phyloP scores from a whole-genome alignment of 1,284 basidiomycete species.

The Apiotrichum porosum region DNA sequence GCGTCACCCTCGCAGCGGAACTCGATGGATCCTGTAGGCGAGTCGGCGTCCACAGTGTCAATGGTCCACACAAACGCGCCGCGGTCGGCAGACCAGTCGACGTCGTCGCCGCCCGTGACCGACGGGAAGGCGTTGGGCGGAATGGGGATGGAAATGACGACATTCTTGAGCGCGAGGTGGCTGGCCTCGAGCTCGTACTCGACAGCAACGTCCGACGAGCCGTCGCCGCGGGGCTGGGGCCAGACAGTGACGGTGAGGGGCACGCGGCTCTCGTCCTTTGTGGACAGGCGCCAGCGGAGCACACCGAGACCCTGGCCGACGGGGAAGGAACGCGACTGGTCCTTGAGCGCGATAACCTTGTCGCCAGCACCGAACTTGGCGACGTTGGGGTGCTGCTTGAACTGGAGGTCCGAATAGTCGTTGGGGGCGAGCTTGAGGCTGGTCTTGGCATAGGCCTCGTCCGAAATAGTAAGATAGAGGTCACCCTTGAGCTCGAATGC shows the following conservation, averaged over 20 bases:
- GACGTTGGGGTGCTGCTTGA: conserved; percentile 95
- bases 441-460: conserved; percentile 69
- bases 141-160: conserved; percentile 85
- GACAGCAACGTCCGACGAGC: conserved; percentile 86
- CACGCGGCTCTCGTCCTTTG: conserved; percentile 85
- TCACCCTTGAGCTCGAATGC: conserved; percentile 89
- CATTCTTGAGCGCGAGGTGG: conserved; percentile 71
- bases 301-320: conserved; percentile 80
- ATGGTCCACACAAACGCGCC: conserved; percentile 82
- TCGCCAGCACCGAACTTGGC: conserved; percentile 67
- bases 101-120: conserved; percentile 66
- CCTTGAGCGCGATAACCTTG: conserved; percentile 76
- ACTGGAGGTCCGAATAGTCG: conserved; percentile 70
- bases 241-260: conserved; percentile 96
- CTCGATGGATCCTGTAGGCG: conserved; percentile 73
- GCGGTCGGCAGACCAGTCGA: conserved; percentile 75
- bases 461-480: conserved; percentile 82
- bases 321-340: conserved; percentile 76
- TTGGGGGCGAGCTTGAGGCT: conserved; percentile 63
- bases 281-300: conserved; percentile 85
- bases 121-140: conserved; percentile 83
- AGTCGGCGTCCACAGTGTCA: conserved; percentile 50
- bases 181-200: conserved; percentile 94
- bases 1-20: conserved; percentile 80
- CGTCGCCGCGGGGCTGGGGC: conserved; percentile 86